A percentile compares a stretch with the other conserved stretches of the same genome.
Evolutionary conservation across 2,329 filamentous ascomycete genomes (phyloP).

Genomic region (Penicillium thymicola): DNA sequence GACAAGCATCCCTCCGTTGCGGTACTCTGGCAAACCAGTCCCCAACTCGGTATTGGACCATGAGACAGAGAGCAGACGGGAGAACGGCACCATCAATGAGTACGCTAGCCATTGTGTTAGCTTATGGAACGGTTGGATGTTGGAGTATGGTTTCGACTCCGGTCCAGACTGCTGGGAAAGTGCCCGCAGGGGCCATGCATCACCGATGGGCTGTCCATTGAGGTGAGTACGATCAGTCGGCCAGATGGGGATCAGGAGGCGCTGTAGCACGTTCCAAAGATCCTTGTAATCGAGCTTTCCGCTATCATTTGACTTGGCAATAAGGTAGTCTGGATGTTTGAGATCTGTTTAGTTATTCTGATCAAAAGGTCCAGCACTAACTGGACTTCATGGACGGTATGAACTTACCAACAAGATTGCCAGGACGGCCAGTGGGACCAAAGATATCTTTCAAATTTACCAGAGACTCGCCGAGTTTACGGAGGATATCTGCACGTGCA

Average conservation of each 20-base stretch:
- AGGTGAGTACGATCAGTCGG: slow-evolving; percentile 45
- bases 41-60: slow-evolving; percentile 56
- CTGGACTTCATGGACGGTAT: not conserved
- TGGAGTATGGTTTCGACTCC: slow-evolving; percentile 12
- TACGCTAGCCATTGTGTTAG: slow-evolving; percentile 72
- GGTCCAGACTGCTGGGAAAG: slow-evolving; percentile 6
- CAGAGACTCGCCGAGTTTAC: slow-evolving; percentile 45
- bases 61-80: slow-evolving; percentile 50
- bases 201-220: slow-evolving; percentile 45
- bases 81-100: slow-evolving; percentile 66
- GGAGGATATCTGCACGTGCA: slow-evolving; percentile 44
- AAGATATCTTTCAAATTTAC: slow-evolving; percentile 41
- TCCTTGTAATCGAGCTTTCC: slow-evolving; percentile 37
- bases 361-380: no score
- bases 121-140: slow-evolving; percentile 57
- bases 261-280: slow-evolving; percentile 47
- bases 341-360: not conserved
- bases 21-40: slow-evolving; percentile 68
- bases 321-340: slow-evolving; percentile 39
- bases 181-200: slow-evolving; percentile 48
- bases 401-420: slow-evolving; percentile 48
- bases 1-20: slow-evolving; percentile 68
- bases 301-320: slow-evolving; percentile 22
- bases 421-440: slow-evolving; percentile 45
- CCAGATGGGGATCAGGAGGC: slow-evolving; percentile 49